Conservation (phyloP, 2,329 filamentous ascomycete species). For the Torrubiella hemipterigena region DNA sequence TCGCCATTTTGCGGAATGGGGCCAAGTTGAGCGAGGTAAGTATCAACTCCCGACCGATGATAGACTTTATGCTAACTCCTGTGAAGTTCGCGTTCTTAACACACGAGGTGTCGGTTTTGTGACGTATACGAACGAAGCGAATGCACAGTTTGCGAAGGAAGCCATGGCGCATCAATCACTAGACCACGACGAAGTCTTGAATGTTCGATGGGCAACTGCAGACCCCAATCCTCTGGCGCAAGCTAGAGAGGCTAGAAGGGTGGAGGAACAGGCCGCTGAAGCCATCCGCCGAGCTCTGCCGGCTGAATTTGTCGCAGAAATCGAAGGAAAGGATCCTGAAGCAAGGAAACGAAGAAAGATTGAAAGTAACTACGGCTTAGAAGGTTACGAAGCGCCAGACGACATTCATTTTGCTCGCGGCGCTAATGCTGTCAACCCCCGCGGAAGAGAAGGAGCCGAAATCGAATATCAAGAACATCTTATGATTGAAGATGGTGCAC, state of each 20-base stretch:
- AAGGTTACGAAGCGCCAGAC: slow-evolving; percentile 89
- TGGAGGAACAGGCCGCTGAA: slow-evolving; percentile 94
- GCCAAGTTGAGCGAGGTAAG: slow-evolving; percentile 67
- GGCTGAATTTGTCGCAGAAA: slow-evolving; percentile 81
- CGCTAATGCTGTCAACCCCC: slow-evolving; percentile 51
- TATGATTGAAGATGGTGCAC: slow-evolving; percentile 44
- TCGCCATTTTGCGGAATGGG: slow-evolving; percentile 94
- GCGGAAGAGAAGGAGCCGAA: slow-evolving; percentile 46
- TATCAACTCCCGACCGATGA: too few species aligned
- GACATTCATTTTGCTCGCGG: slow-evolving; percentile 85
- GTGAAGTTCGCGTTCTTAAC: slow-evolving; percentile 63
- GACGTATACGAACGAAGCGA: slow-evolving; percentile 84
- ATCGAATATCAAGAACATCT: slow-evolving; percentile 48
- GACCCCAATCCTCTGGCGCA: slow-evolving; percentile 94
- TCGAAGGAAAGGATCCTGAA: slow-evolving; percentile 82
- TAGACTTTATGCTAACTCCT: too few species aligned
- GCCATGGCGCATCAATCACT: slow-evolving; percentile 92
- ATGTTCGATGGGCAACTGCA: slow-evolving; percentile 92
- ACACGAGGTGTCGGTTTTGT: slow-evolving; percentile 86
- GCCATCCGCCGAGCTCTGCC: slow-evolving; percentile 81
- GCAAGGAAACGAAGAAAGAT: slow-evolving; percentile 80
- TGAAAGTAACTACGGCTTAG: slow-evolving; percentile 76
- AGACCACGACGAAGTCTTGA: slow-evolving; percentile 85
- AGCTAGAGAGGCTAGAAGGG: slow-evolving; percentile 73
- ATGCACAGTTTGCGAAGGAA: slow-evolving; percentile 83